Evolutionary conservation across 108 stramenopile species (phyloP).

Genomic region (Cylindrotheca closterium): DNA sequence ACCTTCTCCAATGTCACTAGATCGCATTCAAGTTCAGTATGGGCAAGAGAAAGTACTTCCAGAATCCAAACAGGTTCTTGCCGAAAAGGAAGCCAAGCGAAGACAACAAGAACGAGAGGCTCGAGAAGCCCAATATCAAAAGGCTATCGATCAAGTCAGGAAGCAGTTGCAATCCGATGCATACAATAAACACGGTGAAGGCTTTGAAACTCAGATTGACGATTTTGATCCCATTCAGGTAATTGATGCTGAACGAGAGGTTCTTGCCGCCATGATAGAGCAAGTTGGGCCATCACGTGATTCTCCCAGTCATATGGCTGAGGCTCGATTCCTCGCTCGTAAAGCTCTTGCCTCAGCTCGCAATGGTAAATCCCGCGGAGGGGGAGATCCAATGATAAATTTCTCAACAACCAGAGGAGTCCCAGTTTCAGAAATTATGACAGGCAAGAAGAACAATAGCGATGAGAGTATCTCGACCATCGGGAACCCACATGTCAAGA

Average conservation of each 20-base stretch:
- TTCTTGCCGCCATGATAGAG: not conserved
- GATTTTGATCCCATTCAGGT: not conserved
- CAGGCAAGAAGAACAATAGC: conserved; percentile 7
- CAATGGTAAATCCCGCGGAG: no score
- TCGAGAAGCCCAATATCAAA: conserved; percentile 7
- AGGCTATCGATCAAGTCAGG: conserved; percentile 7
- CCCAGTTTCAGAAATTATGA: conserved; percentile 26
- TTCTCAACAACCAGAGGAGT: no score
- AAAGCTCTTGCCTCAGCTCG: no score
- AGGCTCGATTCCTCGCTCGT: conserved; percentile 3
- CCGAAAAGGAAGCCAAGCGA: conserved; percentile 4
- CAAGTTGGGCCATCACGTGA: not conserved
- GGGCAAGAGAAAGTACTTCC: conserved; percentile 33
- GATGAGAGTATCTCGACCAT: conserved; percentile 33
- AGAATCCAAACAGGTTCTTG: conserved; percentile 17
- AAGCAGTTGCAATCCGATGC: conserved; percentile 4
- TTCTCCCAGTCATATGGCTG: not conserved
- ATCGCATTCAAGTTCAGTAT: conserved; percentile 30
- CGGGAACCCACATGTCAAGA: conserved; percentile 16
- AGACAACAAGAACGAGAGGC: conserved; percentile 5
- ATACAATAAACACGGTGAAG: conserved; percentile 13
- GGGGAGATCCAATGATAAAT: no score
- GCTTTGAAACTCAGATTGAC: conserved; percentile 29
- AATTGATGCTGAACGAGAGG: not conserved
- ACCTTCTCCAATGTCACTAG: conserved; percentile 35